Evolutionary conservation across 257 asterid genomes (phyloP).

Genomic region (Gentiana straminea): DNA sequence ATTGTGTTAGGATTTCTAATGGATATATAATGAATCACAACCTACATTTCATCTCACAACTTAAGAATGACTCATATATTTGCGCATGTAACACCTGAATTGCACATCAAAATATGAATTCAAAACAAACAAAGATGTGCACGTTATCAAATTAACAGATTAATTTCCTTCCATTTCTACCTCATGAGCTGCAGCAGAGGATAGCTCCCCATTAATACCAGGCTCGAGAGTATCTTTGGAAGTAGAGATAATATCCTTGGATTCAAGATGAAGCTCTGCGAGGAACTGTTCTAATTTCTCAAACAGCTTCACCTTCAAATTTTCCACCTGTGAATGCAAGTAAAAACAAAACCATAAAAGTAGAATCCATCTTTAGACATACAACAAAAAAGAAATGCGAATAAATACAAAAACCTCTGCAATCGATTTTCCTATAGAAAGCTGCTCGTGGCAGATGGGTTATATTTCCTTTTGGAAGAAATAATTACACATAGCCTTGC

Average conservation of each 20-base stretch:
- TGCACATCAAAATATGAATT: not conserved
- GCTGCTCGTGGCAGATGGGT: too few relatives aligned
- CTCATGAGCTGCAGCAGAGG: conserved; percentile 55
- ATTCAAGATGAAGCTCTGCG: conserved; percentile 70
- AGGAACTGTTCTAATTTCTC: conserved; percentile 94
- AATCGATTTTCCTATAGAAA: too few relatives aligned
- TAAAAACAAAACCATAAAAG: not conserved
- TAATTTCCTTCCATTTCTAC: conserved; percentile 26
- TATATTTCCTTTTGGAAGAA: too few relatives aligned
- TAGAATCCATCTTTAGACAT: too few relatives aligned
- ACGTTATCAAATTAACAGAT: not conserved
- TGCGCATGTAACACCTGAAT: not conserved
- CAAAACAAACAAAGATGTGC: not conserved
- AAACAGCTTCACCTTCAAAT: conserved; percentile 73
- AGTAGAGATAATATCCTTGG: conserved; percentile 35
- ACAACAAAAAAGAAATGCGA: too few relatives aligned
- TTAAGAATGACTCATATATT: not conserved
- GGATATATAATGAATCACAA: not conserved
- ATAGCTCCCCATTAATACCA: conserved; percentile 36
- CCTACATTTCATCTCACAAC: not conserved
- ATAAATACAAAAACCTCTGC: too few relatives aligned
- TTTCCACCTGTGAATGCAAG: conserved; percentile 64
- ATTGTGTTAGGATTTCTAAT: not conserved
- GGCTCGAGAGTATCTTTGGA: conserved; percentile 29
- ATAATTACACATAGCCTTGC: too few relatives aligned